phyloP scores from a whole-genome alignment of 257 asterid genomes.

The Forsythia viridissima region DNA sequence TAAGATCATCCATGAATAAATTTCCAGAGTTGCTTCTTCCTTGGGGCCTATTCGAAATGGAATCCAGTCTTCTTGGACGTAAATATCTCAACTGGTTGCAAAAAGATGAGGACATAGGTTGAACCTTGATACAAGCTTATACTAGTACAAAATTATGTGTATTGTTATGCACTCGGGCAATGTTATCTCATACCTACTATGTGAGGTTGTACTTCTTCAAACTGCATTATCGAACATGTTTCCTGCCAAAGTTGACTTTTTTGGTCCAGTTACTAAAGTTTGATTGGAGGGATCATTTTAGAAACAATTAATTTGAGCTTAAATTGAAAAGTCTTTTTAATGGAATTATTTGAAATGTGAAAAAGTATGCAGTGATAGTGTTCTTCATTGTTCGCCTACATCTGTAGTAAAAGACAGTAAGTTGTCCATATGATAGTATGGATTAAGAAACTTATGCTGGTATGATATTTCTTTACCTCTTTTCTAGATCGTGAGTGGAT shows the following conservation, averaged over 20 bases:
- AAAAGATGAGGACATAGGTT: neutral
- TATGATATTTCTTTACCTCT: neutral
- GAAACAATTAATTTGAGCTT: neutral
- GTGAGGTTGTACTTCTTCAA: neutral
- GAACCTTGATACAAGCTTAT: neutral
- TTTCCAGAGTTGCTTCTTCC: neutral
- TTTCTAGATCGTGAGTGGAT: neutral
- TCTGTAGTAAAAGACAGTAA: neutral
- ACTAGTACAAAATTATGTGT: neutral
- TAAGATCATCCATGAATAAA: neutral
- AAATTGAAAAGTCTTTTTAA: neutral
- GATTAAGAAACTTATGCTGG: neutral
- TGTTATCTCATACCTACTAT: neutral
- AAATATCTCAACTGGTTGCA: neutral
- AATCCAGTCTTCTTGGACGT: neutral
- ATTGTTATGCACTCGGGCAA: neutral
- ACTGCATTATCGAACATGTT: neutral
- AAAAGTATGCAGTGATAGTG: neutral
- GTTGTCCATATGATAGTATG: neutral
- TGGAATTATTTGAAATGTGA: neutral
- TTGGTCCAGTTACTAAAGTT: neutral
- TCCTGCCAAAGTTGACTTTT: neutral
- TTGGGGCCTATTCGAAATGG: neutral
- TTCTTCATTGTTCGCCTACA: neutral
- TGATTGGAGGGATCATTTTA: neutral